phyloP scores from a whole-genome alignment of 805 yeast species.

The Saturnispora halmiae region DNA sequence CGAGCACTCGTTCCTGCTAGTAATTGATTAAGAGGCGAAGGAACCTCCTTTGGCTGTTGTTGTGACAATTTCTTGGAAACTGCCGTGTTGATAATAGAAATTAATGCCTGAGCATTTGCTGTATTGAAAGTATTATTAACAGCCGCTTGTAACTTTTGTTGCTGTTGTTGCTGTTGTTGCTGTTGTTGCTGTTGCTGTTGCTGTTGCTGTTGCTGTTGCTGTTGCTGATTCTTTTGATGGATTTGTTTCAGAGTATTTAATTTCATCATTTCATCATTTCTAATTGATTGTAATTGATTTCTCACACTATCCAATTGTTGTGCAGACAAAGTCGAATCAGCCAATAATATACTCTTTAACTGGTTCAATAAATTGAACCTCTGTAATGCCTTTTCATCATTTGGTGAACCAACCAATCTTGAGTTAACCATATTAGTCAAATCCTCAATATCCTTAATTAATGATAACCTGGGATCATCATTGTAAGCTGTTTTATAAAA shows the following conservation, averaged over 20 bases:
- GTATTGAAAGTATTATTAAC: slow-evolving; percentile 8
- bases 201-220: slow-evolving; percentile 18
- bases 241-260: slow-evolving; percentile 20
- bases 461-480: slow-evolving; percentile 4
- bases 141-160: neutral
- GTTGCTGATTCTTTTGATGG: slow-evolving; percentile 18
- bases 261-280: slow-evolving; percentile 28
- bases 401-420: slow-evolving; percentile 29
- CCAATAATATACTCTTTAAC: slow-evolving; percentile 32
- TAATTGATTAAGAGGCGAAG: slow-evolving; percentile 3
- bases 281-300: slow-evolving; percentile 26
- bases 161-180: slow-evolving; percentile 11
- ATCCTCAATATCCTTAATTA: slow-evolving; percentile 28
- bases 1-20: too few species aligned
- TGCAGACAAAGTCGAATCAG: slow-evolving; percentile 21
- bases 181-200: slow-evolving; percentile 15
- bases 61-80: slow-evolving; percentile 5
- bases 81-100: slow-evolving; percentile 20
- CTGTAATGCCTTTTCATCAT: slow-evolving; percentile 35
- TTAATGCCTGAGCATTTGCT: slow-evolving; percentile 18
- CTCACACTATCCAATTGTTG: slow-evolving; percentile 27
- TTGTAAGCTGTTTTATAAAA: neutral
- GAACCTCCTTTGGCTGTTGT: neutral
- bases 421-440: slow-evolving; percentile 36
- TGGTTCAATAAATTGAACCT: slow-evolving; percentile 38